These are phyloP conservation scores for Phytophthora pistaciae DNA, from an alignment of 352 stramenopile genomes.

Conservation along the genomic window DNA sequence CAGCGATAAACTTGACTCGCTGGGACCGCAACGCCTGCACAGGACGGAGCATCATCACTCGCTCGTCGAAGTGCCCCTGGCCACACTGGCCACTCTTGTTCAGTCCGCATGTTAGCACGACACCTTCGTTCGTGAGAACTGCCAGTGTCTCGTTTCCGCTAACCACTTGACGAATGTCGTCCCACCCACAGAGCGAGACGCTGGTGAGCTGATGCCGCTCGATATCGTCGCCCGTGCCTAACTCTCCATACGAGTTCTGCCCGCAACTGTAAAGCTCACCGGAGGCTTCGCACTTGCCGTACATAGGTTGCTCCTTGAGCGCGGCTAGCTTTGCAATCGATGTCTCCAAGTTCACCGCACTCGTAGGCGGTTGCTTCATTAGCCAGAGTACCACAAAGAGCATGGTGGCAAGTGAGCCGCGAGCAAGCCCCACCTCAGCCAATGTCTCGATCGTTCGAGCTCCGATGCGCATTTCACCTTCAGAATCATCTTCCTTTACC, in stretches of 20 bases:
- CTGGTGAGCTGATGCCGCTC: conserved; percentile 83
- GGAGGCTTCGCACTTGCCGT: conserved; percentile 86
- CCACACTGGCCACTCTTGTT: conserved; percentile 92
- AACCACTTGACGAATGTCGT: conserved; percentile 86
- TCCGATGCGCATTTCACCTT: conserved; percentile 44
- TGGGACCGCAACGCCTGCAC: conserved; percentile 84
- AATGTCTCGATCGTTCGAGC: conserved; percentile 78
- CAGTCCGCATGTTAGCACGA: conserved; percentile 83
- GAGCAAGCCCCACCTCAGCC: conserved; percentile 73
- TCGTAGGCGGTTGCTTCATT: conserved; percentile 60
- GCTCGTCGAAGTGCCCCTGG: conserved; percentile 88
- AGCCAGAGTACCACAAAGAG: conserved; percentile 79
- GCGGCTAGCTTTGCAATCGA: conserved; percentile 75
- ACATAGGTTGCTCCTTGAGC: conserved; percentile 88
- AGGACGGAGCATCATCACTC: conserved; percentile 85
- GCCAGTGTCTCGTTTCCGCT: conserved; percentile 87
- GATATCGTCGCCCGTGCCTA: conserved; percentile 87
- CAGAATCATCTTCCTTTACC: conserved; percentile 2
- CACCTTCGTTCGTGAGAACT: conserved; percentile 84
- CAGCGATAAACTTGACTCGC: conserved; percentile 82
- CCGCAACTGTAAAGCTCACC: conserved; percentile 89
- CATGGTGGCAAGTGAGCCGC: conserved; percentile 77
- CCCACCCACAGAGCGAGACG: conserved; percentile 81
- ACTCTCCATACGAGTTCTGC: conserved; percentile 91
- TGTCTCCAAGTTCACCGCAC: conserved; percentile 57